Percentiles rank a stretch among this genome's conserved stretches.
Evolutionary conservation across 768 basidiomycete genomes (phyloP).

Genomic region (Strobilomyces confusus): DNA sequence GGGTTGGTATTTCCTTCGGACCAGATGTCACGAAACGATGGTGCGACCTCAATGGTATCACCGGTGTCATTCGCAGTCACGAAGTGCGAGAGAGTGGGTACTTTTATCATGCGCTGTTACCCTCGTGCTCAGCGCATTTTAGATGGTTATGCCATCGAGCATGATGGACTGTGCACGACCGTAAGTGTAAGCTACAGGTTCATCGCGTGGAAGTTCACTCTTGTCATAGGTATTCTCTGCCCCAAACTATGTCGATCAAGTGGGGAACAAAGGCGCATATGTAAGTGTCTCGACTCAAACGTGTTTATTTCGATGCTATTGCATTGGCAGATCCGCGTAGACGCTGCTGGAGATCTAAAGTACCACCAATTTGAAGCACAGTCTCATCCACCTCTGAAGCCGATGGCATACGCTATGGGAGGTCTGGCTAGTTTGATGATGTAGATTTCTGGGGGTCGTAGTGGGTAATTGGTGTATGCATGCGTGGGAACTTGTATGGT

Average conservation of each 20-base stretch:
- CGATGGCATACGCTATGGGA: conserved; percentile 83
- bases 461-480: not conserved
- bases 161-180: conserved; percentile 91
- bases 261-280: conserved; percentile 88
- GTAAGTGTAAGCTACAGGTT: conserved; percentile 36
- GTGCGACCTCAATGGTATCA: conserved; percentile 83
- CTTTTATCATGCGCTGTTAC: not conserved
- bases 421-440: conserved; percentile 68
- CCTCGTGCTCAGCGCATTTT: conserved; percentile 4
- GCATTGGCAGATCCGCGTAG: conserved; percentile 66
- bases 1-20: conserved; percentile 94
- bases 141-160: conserved; percentile 95
- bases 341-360: conserved; percentile 65
- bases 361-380: conserved; percentile 84
- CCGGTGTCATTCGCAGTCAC: conserved; percentile 90
- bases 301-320: conserved; percentile 4
- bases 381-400: conserved; percentile 85
- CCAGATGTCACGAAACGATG: conserved; percentile 89
- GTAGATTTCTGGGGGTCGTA: conserved; percentile 32
- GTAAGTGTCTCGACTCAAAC: conserved; percentile 43
- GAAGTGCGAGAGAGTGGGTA: conserved; percentile 86
- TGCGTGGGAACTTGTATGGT: conserved; percentile 25
- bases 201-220: conserved; percentile 9
- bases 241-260: conserved; percentile 92
- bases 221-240: conserved; percentile 77